A percentile compares a stretch with the other conserved stretches of the same genome.
phyloP scores from a whole-genome alignment of 306 rosid species.

The Vigna reflexopilosa region DNA sequence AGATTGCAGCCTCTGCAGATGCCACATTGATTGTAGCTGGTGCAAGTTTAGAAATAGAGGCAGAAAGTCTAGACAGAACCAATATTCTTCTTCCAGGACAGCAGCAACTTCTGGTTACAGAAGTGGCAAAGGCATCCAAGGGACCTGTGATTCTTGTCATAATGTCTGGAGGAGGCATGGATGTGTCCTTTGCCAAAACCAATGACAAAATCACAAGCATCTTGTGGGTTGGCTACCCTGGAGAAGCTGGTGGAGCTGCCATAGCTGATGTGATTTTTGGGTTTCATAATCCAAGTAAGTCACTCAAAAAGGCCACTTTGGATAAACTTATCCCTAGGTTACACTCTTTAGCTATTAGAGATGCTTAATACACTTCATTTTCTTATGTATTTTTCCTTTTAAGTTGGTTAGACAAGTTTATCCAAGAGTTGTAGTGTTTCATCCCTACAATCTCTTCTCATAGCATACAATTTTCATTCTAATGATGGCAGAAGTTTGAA shows the following conservation, averaged over 20 bases:
- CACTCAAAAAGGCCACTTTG: neutral
- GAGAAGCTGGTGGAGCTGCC: constrained; percentile 99
- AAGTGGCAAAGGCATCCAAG: constrained; percentile 77
- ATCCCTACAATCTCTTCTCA: neutral
- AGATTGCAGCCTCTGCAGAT: constrained; percentile 77
- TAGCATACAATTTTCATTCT: neutral
- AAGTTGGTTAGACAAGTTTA: neutral
- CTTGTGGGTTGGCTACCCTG: constrained; percentile 97
- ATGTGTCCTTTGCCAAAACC: constrained; percentile 81
- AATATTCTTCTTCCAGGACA: constrained; percentile 87
- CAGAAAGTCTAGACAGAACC: constrained; percentile 78
- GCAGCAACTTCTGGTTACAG: constrained; percentile 68
- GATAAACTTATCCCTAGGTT: neutral
- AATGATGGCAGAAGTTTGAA: constrained; percentile 21
- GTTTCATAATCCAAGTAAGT: constrained; percentile 80
- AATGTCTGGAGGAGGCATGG: constrained; percentile 98
- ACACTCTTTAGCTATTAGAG: neutral
- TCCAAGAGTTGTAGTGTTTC: neutral
- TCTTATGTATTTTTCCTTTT: too few species aligned
- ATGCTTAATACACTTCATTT: too few species aligned
- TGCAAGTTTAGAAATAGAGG: constrained; percentile 71
- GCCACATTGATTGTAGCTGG: constrained; percentile 87
- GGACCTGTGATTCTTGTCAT: constrained; percentile 93
- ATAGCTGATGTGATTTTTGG: constrained; percentile 92
- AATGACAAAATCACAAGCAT: constrained; percentile 75